phyloP scores from a whole-genome alignment of 306 rosid species.

The Neltuma alba region DNA sequence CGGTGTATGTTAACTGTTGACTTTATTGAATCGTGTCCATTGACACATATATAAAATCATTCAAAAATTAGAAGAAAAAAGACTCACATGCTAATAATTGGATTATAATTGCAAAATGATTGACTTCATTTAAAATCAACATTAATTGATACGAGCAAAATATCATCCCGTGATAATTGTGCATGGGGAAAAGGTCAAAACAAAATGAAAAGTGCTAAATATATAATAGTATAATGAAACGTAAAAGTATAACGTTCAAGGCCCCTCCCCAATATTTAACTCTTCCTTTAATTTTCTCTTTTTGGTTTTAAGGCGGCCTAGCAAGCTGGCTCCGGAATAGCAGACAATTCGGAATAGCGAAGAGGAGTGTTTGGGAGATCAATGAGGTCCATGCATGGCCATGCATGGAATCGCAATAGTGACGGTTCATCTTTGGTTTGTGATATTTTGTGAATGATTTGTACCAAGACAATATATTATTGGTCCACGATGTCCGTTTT shows the following conservation, averaged over 20 bases:
- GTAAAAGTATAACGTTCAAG: background rate
- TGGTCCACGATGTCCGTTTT: slow-evolving; percentile 31
- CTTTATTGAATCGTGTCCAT: background rate
- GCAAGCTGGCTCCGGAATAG: background rate
- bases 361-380: background rate
- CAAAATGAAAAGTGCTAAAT: background rate
- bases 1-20: background rate
- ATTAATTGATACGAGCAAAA: background rate
- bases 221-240: no score
- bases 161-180: background rate
- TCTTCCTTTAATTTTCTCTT: background rate
- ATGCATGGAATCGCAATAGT: background rate
- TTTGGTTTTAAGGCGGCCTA: background rate
- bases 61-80: background rate
- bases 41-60: background rate
- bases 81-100: slow-evolving; percentile 24
- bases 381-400: background rate
- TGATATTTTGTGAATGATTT: slow-evolving; percentile 15
- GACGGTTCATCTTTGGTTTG: background rate
- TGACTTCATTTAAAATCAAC: slow-evolving; percentile 1
- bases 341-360: background rate
- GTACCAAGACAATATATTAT: background rate
- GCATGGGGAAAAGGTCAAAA: background rate
- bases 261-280: background rate
- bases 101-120: slow-evolving; percentile 11